Conservation (phyloP, 345 rosid species). For the Eucalyptus erythrocorys region DNA sequence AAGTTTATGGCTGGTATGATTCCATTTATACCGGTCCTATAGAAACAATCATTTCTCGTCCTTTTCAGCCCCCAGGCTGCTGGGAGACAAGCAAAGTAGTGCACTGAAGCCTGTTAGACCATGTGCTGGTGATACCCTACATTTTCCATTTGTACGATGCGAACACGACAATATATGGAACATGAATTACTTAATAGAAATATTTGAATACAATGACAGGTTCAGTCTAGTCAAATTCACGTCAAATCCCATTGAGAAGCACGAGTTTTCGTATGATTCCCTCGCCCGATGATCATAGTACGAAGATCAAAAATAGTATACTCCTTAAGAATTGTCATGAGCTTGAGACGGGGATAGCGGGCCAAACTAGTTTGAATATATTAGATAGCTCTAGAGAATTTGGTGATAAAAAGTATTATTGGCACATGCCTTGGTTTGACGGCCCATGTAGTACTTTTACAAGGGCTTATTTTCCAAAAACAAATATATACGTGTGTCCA, state of each 20-base stretch:
- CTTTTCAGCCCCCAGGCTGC: accelerated
- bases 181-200: too few species aligned
- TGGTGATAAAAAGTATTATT: neutral
- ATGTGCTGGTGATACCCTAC: too few species aligned
- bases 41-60: too few species aligned
- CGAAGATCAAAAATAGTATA: too few species aligned
- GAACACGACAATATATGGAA: too few species aligned
- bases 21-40: accelerated
- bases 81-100: accelerated
- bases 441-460: neutral
- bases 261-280: too few species aligned
- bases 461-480: neutral
- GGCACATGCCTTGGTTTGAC: neutral
- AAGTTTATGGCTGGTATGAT: too few species aligned
- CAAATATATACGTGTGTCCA: neutral
- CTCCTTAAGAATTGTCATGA: neutral
- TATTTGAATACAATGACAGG: too few species aligned
- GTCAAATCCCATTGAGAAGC: accelerated
- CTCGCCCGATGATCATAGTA: accelerated
- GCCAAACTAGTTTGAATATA: neutral
- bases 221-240: too few species aligned
- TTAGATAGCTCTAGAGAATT: neutral
- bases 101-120: too few species aligned
- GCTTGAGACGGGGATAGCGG: neutral
- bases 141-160: too few species aligned